Conservation (phyloP, 202 grass and related monocot species). For the Tripidium arundinaceum region DNA sequence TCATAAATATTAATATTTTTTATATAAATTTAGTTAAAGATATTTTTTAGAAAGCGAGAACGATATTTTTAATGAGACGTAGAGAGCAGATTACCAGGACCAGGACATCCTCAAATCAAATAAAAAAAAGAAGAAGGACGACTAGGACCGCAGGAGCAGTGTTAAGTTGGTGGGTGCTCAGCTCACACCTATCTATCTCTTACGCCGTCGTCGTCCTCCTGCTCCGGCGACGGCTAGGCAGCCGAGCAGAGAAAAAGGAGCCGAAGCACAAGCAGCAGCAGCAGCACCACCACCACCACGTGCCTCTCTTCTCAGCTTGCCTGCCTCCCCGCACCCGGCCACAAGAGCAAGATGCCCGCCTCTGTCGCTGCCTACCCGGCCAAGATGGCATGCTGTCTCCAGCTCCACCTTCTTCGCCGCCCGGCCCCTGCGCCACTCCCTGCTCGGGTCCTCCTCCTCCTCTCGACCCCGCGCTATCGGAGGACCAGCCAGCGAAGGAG, state of each 20-base stretch:
- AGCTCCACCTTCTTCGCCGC: slow-evolving; percentile 40
- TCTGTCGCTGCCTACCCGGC: background rate
- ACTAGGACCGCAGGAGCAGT: too few species aligned
- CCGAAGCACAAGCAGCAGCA: background rate
- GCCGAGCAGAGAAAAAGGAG: background rate
- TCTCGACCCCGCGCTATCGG: background rate
- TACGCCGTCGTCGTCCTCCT: background rate
- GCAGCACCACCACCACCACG: background rate
- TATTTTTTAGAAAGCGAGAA: too few species aligned
- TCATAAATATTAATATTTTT: too few species aligned
- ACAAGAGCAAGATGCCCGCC: background rate
- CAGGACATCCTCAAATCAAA: too few species aligned
- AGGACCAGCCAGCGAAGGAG: slow-evolving; percentile 76
- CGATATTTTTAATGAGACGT: too few species aligned
- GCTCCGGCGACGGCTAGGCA: background rate
- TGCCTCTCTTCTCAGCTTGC: background rate
- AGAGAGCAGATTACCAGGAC: too few species aligned
- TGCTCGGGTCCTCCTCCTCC: background rate
- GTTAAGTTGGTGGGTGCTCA: background rate
- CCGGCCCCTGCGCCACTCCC: background rate
- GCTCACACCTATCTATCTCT: background rate
- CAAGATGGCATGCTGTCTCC: slow-evolving; percentile 14
- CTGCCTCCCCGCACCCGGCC: background rate
- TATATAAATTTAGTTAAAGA: too few species aligned
- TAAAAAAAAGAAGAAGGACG: too few species aligned